phyloP scores from a whole-genome alignment of 2,329 filamentous ascomycete genomes.

The Pseudohalonectria lignicola region DNA sequence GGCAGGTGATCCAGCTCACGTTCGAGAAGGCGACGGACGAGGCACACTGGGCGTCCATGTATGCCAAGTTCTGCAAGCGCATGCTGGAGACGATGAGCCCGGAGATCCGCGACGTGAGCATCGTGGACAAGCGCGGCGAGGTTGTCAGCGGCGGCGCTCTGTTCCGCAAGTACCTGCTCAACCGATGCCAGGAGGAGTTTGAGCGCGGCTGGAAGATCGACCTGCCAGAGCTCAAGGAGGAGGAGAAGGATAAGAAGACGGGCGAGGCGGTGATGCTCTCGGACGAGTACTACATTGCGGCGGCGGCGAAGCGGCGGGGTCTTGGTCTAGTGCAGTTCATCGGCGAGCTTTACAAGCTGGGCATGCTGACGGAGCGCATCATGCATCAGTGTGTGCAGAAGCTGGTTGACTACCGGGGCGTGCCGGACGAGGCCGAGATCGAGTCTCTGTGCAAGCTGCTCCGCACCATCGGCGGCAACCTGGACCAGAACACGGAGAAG shows the following conservation, averaged over 20 bases:
- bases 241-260: constrained; percentile 47
- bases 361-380: constrained; percentile 97
- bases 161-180: constrained; percentile 97
- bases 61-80: constrained; percentile 94
- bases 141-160: constrained; percentile 85
- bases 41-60: constrained; percentile 97
- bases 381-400: constrained; percentile 99
- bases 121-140: constrained; percentile 76
- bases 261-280: constrained; percentile 76
- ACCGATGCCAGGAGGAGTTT: constrained; percentile 97
- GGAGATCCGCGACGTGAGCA: constrained; percentile 90
- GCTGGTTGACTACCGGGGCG: constrained; percentile 86
- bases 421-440: constrained; percentile 91
- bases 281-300: constrained; percentile 91
- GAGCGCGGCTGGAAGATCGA: constrained; percentile 95
- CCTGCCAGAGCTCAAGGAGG: constrained; percentile 65
- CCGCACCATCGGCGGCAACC: constrained; percentile 73
- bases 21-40: constrained; percentile 99
- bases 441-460: constrained; percentile 92
- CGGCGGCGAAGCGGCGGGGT: constrained; percentile 90
- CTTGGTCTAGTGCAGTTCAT: constrained; percentile 98
- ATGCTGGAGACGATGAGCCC: constrained; percentile 94
- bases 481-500: constrained; percentile 67
- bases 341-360: constrained; percentile 95
- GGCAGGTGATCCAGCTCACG: constrained; percentile 96